phyloP scores from a whole-genome alignment of 495 filamentous ascomycete genomes.

The Pyronema omphalodes region DNA sequence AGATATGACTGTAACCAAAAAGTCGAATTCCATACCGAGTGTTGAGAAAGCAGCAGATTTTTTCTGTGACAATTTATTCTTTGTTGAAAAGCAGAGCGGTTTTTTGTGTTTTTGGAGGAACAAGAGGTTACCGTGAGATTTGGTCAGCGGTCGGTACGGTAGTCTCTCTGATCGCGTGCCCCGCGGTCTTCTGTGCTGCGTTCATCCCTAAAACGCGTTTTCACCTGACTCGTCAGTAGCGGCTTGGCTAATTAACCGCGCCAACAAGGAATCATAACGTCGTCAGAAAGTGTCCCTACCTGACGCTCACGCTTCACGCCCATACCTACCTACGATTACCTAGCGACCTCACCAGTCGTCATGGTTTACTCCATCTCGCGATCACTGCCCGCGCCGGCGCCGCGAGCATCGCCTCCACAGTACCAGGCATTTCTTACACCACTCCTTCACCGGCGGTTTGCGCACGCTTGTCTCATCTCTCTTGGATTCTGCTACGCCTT shows the following conservation, averaged over 20 bases:
- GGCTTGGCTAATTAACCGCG: background rate
- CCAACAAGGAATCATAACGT: background rate
- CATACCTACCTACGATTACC: background rate
- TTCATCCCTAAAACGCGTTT: background rate
- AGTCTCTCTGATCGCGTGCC: too few species aligned
- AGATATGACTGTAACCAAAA: too few species aligned
- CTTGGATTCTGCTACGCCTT: slow-evolving; percentile 56
- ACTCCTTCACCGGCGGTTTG: slow-evolving; percentile 70
- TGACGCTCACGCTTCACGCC: background rate
- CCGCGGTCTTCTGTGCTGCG: too few species aligned
- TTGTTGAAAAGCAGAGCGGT: too few species aligned
- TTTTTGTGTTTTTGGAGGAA: too few species aligned
- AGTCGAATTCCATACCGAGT: too few species aligned
- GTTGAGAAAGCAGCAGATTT: too few species aligned
- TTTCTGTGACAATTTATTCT: too few species aligned
- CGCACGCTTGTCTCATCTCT: slow-evolving; percentile 46
- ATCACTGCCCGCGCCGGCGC: slow-evolving; percentile 19
- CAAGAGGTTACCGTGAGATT: too few species aligned
- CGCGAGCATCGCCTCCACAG: slow-evolving; percentile 24
- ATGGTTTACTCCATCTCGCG: slow-evolving; percentile 24
- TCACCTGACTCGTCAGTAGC: background rate
- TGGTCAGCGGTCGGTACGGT: too few species aligned
- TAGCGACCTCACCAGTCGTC: background rate
- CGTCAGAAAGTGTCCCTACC: background rate
- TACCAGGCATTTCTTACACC: slow-evolving; percentile 89